Evolutionary conservation across 768 basidiomycete species (phyloP).

Genomic region (Amanita rimosa): DNA sequence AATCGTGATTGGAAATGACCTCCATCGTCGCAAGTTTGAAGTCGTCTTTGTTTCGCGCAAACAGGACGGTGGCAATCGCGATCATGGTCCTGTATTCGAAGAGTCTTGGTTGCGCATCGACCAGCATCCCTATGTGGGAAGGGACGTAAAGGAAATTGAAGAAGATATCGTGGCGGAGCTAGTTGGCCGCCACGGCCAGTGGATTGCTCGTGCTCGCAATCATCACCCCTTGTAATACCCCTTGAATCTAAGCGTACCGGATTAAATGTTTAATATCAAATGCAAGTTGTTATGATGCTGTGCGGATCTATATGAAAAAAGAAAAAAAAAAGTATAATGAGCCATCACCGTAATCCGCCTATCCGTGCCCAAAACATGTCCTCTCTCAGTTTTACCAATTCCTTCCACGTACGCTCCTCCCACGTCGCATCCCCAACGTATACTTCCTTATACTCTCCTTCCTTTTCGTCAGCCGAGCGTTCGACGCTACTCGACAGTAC

Average conservation of each 20-base stretch:
- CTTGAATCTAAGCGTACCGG: neutral
- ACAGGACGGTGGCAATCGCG: conserved; percentile 6
- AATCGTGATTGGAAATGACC: conserved; percentile 92
- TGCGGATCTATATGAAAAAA: neutral
- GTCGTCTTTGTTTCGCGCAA: conserved; percentile 81
- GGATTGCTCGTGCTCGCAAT: conserved; percentile 34
- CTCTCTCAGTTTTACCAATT: conserved; percentile 60
- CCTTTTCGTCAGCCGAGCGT: conserved; percentile 4
- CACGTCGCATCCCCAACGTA: conserved; percentile 63
- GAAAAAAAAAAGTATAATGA: neutral
- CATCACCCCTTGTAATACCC: neutral
- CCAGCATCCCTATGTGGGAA: conserved; percentile 20
- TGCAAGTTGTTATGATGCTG: neutral
- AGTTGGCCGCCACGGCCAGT: conserved; percentile 58
- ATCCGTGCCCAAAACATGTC: conserved; percentile 83
- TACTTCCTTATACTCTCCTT: conserved; percentile 17
- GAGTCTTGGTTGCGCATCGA: conserved; percentile 62
- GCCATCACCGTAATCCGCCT: conserved; percentile 25
- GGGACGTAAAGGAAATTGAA: conserved; percentile 74
- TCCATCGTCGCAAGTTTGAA: conserved; percentile 83
- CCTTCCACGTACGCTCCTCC: conserved; percentile 84
- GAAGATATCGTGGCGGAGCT: conserved; percentile 79
- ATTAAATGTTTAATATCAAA: too few species aligned
- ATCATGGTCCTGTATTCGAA: conserved; percentile 21
- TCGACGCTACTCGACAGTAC: neutral